Conservation (phyloP, 768 basidiomycete species). For the Grammothele lineata region DNA sequence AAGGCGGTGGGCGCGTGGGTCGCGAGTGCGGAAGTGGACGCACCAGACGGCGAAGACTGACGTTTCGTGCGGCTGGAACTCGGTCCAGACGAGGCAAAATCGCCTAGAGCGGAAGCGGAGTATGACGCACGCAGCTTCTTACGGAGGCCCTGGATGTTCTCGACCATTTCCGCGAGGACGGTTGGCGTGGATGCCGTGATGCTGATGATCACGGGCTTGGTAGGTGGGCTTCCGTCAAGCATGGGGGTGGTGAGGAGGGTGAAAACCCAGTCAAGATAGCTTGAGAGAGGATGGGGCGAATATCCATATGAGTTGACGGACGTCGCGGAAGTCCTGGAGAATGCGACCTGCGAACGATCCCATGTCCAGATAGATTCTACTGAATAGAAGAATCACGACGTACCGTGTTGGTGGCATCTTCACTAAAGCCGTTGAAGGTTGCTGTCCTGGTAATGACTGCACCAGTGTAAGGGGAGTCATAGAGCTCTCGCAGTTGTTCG, state of each 20-base stretch:
- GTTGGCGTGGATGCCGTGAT: slow-evolving; percentile 59
- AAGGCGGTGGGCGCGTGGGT: slow-evolving; percentile 21
- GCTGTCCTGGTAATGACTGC: slow-evolving; percentile 81
- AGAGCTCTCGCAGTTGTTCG: slow-evolving; percentile 60
- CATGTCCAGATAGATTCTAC: too few species aligned
- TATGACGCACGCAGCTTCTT: slow-evolving; percentile 22
- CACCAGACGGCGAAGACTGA: not conserved
- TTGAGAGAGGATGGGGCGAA: slow-evolving; percentile 68
- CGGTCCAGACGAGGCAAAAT: slow-evolving; percentile 8
- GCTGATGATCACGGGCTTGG: slow-evolving; percentile 74
- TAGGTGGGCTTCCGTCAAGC: slow-evolving; percentile 18
- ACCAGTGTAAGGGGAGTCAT: slow-evolving; percentile 62
- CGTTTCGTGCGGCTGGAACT: not conserved
- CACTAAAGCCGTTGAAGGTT: slow-evolving; percentile 65
- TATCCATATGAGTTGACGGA: slow-evolving; percentile 87
- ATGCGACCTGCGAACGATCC: slow-evolving; percentile 59
- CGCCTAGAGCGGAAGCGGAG: slow-evolving; percentile 6
- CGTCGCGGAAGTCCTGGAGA: slow-evolving; percentile 45
- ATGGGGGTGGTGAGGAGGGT: slow-evolving; percentile 41
- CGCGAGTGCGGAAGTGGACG: slow-evolving; percentile 19
- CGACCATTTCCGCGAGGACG: slow-evolving; percentile 52
- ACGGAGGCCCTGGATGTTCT: slow-evolving; percentile 59
- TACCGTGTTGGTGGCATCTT: slow-evolving; percentile 62
- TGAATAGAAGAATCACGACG: too few species aligned
- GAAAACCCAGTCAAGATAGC: slow-evolving; percentile 62